These are phyloP conservation scores for Phialemonium atrogriseum DNA, from an alignment of 2,329 filamentous ascomycete genomes.

Conservation along the genomic window DNA sequence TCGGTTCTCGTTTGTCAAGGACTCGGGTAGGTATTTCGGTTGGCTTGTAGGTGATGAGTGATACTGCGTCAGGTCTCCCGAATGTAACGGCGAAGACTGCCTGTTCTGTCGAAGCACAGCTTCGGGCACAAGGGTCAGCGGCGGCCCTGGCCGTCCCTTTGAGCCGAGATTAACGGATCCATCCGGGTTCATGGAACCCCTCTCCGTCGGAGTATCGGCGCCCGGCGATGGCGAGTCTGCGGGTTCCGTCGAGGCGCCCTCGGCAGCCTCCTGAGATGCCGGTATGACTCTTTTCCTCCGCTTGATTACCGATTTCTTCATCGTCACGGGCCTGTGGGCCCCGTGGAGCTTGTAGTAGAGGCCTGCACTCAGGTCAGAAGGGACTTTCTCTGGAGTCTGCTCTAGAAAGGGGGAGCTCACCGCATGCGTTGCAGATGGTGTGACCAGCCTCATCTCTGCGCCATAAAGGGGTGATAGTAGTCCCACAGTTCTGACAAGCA, in stretches of 20 bases:
- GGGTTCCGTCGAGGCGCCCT: conserved; percentile 37
- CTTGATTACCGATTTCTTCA: conserved; percentile 98
- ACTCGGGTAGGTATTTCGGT: conserved; percentile 29
- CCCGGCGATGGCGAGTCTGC: conserved; percentile 31
- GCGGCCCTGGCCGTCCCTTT: conserved; percentile 37
- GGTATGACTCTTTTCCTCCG: conserved; percentile 90
- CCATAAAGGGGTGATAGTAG: conserved; percentile 94
- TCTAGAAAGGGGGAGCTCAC: conserved; percentile 44
- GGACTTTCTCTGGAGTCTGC: neutral
- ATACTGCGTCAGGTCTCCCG: conserved; percentile 40
- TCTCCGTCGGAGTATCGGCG: conserved; percentile 28
- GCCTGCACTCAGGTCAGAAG: conserved; percentile 44
- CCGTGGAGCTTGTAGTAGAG: conserved; percentile 96
- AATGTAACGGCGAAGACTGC: conserved; percentile 34
- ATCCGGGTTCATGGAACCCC: conserved; percentile 53
- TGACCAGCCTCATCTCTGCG: conserved; percentile 88
- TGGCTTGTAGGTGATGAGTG: conserved; percentile 35
- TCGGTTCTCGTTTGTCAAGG: conserved; percentile 47
- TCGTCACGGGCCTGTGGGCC: conserved; percentile 86
- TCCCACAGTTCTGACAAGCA: conserved; percentile 94
- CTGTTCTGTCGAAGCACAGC: conserved; percentile 33
- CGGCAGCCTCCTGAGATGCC: conserved; percentile 45
- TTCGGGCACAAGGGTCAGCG: conserved; percentile 39
- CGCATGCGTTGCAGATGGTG: conserved; percentile 97
- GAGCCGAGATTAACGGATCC: conserved; percentile 57